Conservation (phyloP, 345 rosid genomes). For the Crucihimalaya himalaica region DNA sequence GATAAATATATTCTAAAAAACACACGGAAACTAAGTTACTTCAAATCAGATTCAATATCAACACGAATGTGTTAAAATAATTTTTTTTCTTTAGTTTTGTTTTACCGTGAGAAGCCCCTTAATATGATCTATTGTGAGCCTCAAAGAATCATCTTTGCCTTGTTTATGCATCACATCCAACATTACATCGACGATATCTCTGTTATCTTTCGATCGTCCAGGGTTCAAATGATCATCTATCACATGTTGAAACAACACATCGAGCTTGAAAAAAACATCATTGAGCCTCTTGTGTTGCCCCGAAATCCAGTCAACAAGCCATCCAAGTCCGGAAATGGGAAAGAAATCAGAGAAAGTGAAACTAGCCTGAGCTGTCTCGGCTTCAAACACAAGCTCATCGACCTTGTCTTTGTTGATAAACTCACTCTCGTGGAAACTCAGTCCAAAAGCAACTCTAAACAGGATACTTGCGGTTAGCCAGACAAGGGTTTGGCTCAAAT, state of each 20-base stretch:
- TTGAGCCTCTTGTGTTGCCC: constrained; percentile 40
- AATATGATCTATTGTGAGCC: constrained; percentile 31
- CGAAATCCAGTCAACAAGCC: constrained; percentile 44
- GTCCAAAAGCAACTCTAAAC: constrained; percentile 51
- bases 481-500: constrained; percentile 41
- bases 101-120: constrained; percentile 33
- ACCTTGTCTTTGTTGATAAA: constrained; percentile 30
- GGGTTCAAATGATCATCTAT: constrained; percentile 46
- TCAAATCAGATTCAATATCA: neutral
- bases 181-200: constrained; percentile 38
- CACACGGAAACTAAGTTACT: neutral
- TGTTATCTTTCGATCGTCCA: constrained; percentile 16
- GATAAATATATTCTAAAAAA: constrained; percentile 28
- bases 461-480: constrained; percentile 32
- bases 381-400: constrained; percentile 39
- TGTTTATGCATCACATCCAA: constrained; percentile 20
- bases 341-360: constrained; percentile 47
- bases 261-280: constrained; percentile 33
- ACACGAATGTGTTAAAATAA: neutral
- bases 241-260: constrained; percentile 31
- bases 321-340: constrained; percentile 47
- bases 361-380: constrained; percentile 31
- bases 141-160: constrained; percentile 25
- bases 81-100: neutral
- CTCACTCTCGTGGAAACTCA: constrained; percentile 36